Conservation (phyloP, 2,329 filamentous ascomycete species). For the Trichophyton simii region DNA sequence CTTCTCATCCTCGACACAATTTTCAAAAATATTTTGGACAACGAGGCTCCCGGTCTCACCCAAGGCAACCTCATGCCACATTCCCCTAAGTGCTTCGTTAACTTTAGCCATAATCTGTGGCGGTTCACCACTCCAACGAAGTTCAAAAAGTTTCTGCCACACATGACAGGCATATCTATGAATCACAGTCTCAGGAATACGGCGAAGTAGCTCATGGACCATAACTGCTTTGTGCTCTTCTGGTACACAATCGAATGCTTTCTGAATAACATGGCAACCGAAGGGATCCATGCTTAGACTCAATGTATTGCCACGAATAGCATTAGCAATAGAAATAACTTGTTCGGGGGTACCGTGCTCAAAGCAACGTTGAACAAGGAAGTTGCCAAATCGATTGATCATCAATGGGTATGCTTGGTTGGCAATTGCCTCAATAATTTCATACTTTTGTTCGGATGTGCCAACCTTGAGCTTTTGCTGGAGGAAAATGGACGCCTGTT, state of each 20-base stretch:
- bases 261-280: slow-evolving; percentile 95
- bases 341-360: slow-evolving; percentile 94
- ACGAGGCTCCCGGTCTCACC: slow-evolving; percentile 96
- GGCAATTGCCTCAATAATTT: slow-evolving; percentile 93
- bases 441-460: slow-evolving; percentile 87
- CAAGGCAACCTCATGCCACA: slow-evolving; percentile 97
- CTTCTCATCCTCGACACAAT: slow-evolving; percentile 97
- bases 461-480: slow-evolving; percentile 98
- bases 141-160: slow-evolving; percentile 98
- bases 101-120: slow-evolving; percentile 98
- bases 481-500: slow-evolving; percentile 96
- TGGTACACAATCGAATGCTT: slow-evolving; percentile 93
- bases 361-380: slow-evolving; percentile 95
- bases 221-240: slow-evolving; percentile 97
- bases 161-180: slow-evolving; percentile 98
- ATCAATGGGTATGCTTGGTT: slow-evolving; percentile 89
- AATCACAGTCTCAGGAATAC: slow-evolving; percentile 94
- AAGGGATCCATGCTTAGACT: slow-evolving; percentile 97
- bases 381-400: slow-evolving; percentile 98
- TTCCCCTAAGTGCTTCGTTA: slow-evolving; percentile 84
- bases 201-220: slow-evolving; percentile 92
- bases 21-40: slow-evolving; percentile 99
- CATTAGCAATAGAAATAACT: slow-evolving; percentile 84
- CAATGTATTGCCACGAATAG: slow-evolving; percentile 86
- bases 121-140: slow-evolving; percentile 87